Evolutionary conservation across 176 grass and related monocot species (phyloP).

Genomic region (Rhynchospora pubera): DNA sequence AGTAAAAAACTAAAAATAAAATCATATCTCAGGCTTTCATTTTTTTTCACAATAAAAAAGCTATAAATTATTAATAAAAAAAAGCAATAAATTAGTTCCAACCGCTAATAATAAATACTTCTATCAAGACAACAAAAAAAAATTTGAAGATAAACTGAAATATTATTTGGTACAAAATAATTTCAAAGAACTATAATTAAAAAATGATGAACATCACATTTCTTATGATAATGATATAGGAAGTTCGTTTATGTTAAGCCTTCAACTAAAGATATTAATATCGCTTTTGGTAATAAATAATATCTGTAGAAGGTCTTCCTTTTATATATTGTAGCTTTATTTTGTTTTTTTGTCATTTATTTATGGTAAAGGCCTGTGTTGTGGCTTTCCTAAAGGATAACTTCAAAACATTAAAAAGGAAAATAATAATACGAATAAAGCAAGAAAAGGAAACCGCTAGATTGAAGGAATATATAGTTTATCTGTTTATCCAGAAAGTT

Average conservation of each 20-base stretch:
- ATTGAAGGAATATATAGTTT: neutral
- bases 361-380: neutral
- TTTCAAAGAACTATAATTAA: neutral
- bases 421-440: neutral
- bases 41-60: neutral
- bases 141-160: neutral
- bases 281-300: neutral
- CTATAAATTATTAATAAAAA: no score
- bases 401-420: neutral
- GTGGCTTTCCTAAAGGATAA: neutral
- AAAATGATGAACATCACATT: neutral
- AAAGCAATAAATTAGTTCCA: neutral
- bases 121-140: neutral
- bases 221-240: neutral
- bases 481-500: neutral
- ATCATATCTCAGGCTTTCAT: no score
- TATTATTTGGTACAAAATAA: neutral
- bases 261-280: neutral
- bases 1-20: no score
- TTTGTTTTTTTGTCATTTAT: neutral
- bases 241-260: neutral
- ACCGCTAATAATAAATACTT: neutral
- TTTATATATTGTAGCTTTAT: neutral
- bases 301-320: neutral
- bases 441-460: neutral